Conservation (phyloP, 1,139 yeast genomes). For the Geotrichum candidum region DNA sequence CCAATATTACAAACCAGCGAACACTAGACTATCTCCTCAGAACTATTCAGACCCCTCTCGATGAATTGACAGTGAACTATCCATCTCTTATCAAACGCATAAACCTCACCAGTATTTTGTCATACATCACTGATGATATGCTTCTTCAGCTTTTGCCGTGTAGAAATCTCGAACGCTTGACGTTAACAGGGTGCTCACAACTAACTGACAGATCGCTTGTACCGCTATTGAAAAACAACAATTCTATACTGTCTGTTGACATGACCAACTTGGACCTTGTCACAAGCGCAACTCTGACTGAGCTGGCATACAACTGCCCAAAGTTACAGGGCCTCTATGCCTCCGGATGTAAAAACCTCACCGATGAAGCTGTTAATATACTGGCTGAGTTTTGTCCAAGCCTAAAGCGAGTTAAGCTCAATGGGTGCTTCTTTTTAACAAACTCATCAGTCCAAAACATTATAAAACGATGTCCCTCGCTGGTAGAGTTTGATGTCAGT, state of each 20-base stretch:
- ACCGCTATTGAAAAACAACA: slow-evolving; percentile 57
- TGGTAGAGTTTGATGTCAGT: slow-evolving; percentile 88
- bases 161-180: slow-evolving; percentile 72
- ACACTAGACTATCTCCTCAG: slow-evolving; percentile 17
- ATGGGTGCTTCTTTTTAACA: slow-evolving; percentile 61
- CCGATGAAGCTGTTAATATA: slow-evolving; percentile 57
- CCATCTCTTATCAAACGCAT: slow-evolving; percentile 50
- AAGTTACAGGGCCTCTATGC: slow-evolving; percentile 87
- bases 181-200: slow-evolving; percentile 72
- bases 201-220: slow-evolving; percentile 59
- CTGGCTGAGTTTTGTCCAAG: slow-evolving; percentile 62
- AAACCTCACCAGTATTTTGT: slow-evolving; percentile 71
- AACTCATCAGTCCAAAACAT: slow-evolving; percentile 62
- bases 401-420: slow-evolving; percentile 77
- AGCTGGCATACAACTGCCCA: slow-evolving; percentile 67
- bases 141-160: slow-evolving; percentile 42
- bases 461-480: slow-evolving; percentile 63
- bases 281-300: slow-evolving; percentile 59
- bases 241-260: slow-evolving; percentile 76
- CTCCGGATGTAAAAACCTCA: slow-evolving; percentile 68
- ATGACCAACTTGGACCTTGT: slow-evolving; percentile 74
- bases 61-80: slow-evolving; percentile 35
- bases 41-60: slow-evolving; percentile 42
- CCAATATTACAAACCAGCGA: slow-evolving; percentile 44
- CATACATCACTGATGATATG: slow-evolving; percentile 58